Evolutionary conservation across 768 basidiomycete species (phyloP).

Genomic region (Calocera cornea): DNA sequence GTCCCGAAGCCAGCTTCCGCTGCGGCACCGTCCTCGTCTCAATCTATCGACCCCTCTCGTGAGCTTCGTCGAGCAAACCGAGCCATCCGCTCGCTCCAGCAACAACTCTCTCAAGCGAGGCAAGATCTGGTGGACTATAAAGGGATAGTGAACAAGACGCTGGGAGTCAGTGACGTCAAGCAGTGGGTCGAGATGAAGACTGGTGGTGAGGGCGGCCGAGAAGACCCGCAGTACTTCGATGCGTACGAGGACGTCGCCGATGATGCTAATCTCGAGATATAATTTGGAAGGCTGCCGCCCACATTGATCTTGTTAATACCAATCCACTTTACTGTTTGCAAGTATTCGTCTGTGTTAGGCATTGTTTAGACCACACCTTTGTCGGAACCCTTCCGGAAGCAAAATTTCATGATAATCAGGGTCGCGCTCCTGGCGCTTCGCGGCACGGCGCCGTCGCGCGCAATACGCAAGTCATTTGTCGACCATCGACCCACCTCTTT

Average conservation of each 20-base stretch:
- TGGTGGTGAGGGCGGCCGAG: background rate
- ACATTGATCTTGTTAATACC: too few relatives aligned
- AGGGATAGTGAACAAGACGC: constrained; percentile 31
- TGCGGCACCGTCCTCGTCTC: constrained; percentile 9
- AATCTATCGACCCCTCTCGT: constrained; percentile 9
- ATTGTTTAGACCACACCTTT: background rate
- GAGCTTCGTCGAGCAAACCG: constrained; percentile 27
- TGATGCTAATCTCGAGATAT: background rate
- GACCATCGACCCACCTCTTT: background rate
- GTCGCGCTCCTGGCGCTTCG: background rate
- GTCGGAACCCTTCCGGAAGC: background rate
- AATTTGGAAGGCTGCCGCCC: background rate
- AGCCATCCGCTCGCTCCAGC: constrained; percentile 47
- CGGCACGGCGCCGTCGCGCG: background rate
- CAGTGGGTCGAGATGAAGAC: constrained; percentile 1
- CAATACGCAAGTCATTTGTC: background rate
- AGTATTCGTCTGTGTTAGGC: background rate
- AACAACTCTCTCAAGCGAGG: constrained; percentile 44
- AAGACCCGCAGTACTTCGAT: constrained; percentile 1
- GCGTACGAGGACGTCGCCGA: background rate
- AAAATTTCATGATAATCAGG: background rate
- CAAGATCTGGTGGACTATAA: constrained; percentile 53
- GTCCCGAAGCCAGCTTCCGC: constrained; percentile 12
- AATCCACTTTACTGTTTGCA: too few relatives aligned
- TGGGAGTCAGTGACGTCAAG: background rate